Evolutionary conservation across 2,329 filamentous ascomycete species (phyloP).

Genomic region (Penicillium sp.): DNA sequence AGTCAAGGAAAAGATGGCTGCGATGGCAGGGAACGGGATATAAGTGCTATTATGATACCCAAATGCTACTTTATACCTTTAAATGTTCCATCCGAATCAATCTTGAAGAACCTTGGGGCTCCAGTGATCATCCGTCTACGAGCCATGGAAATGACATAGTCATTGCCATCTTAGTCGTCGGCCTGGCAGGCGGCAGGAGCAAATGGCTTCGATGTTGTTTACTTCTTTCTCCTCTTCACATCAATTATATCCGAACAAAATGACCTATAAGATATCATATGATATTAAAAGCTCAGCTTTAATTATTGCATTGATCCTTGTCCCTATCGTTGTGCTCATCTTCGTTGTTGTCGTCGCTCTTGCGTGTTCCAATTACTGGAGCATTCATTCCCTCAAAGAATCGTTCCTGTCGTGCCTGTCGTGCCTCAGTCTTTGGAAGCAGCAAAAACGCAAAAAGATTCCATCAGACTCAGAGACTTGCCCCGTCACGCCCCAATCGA

Average conservation of each 20-base stretch:
- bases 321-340: conserved; percentile 48
- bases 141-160: not conserved
- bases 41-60: conserved; percentile 28
- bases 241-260: conserved; percentile 20
- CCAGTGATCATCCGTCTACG: not conserved
- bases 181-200: not conserved
- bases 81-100: not conserved
- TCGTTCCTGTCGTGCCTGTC: conserved; percentile 18
- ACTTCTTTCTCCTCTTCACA: not conserved
- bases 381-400: conserved; percentile 16
- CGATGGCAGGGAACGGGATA: conserved; percentile 24
- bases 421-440: conserved; percentile 23
- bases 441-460: conserved; percentile 25
- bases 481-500: conserved; percentile 11
- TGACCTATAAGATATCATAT: conserved; percentile 28
- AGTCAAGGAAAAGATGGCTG: conserved; percentile 38
- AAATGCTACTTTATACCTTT: conserved; percentile 8
- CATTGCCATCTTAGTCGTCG: not conserved
- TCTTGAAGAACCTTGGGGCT: not conserved
- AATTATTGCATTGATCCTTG: conserved; percentile 46
- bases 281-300: conserved; percentile 39
- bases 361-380: conserved; percentile 39
- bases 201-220: not conserved
- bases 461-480: conserved; percentile 34
- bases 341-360: conserved; percentile 39